Evolutionary conservation across 2,329 filamentous ascomycete genomes (phyloP).

Genomic region (Aspergillus ochraceus): DNA sequence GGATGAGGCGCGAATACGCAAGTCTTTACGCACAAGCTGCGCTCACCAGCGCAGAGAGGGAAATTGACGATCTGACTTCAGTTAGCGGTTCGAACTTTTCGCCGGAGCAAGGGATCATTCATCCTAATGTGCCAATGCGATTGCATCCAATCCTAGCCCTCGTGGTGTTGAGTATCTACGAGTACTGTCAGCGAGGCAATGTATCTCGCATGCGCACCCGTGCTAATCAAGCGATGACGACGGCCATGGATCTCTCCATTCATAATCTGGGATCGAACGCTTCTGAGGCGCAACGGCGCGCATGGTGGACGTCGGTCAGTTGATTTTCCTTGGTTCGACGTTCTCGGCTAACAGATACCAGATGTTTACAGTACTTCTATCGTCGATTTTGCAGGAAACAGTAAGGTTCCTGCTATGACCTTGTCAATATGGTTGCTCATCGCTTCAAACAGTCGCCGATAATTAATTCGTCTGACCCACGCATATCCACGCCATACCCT

Average conservation of each 20-base stretch:
- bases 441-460: conserved; percentile 20
- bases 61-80: conserved; percentile 11
- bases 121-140: conserved; percentile 15
- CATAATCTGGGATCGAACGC: conserved; percentile 13
- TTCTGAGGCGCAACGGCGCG: conserved; percentile 22
- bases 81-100: not conserved
- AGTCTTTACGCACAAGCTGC: conserved; percentile 25
- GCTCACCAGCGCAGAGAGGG: conserved; percentile 14
- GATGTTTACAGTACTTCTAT: conserved; percentile 23
- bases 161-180: conserved; percentile 22
- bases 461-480: conserved; percentile 17
- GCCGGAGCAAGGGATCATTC: not conserved
- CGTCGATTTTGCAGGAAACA: conserved; percentile 17
- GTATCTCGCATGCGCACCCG: conserved; percentile 23
- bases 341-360: not conserved
- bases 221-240: conserved; percentile 25
- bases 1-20: conserved; percentile 21
- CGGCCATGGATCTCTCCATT: conserved; percentile 27
- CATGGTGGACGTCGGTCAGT: conserved; percentile 30
- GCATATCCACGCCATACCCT: conserved; percentile 27
- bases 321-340: not conserved
- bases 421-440: not conserved
- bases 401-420: conserved; percentile 9
- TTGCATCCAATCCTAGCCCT: conserved; percentile 24
- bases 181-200: conserved; percentile 26